phyloP scores from a whole-genome alignment of 345 rosid genomes.

The Clarkia xantiana region DNA sequence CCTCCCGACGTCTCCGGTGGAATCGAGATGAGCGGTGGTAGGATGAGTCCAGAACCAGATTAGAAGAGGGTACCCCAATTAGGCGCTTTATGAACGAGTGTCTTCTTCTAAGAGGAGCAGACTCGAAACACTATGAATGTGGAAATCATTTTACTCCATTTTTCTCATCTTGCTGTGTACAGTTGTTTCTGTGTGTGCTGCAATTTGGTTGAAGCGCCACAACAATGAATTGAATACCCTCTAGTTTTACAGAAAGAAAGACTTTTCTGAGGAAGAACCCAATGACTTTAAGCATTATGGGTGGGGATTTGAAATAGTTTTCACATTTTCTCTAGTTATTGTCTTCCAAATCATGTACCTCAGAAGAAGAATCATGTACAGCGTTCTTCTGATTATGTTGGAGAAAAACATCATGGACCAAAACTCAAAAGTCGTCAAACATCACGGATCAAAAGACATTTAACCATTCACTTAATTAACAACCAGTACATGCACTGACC shows the following conservation, averaged over 20 bases:
- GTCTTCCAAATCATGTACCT: conserved; percentile 99
- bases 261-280: conserved; percentile 23
- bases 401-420: too few species aligned
- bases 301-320: conserved; percentile 84
- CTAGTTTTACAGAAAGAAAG: conserved; percentile 56
- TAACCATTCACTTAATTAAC: too few species aligned
- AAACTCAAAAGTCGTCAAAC: too few species aligned
- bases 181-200: conserved; percentile 51
- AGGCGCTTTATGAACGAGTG: too few species aligned
- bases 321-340: conserved; percentile 82
- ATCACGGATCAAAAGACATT: too few species aligned
- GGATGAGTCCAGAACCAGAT: too few species aligned
- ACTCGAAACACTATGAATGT: conserved; percentile 77
- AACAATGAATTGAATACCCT: conserved; percentile 43
- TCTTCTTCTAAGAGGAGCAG: conserved; percentile 90
- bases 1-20: conserved; percentile 37
- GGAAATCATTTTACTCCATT: conserved; percentile 69
- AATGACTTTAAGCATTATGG: conserved; percentile 63
- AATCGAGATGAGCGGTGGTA: too few species aligned
- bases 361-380: too few species aligned
- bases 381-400: too few species aligned
- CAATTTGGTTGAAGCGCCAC: conserved; percentile 66
- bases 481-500: too few species aligned
- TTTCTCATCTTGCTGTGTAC: conserved; percentile 61
- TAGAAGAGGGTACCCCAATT: too few species aligned